Base-by-base conservation (phyloP, 2,329 filamentous ascomycete species). In the Alternaria atra region DNA sequence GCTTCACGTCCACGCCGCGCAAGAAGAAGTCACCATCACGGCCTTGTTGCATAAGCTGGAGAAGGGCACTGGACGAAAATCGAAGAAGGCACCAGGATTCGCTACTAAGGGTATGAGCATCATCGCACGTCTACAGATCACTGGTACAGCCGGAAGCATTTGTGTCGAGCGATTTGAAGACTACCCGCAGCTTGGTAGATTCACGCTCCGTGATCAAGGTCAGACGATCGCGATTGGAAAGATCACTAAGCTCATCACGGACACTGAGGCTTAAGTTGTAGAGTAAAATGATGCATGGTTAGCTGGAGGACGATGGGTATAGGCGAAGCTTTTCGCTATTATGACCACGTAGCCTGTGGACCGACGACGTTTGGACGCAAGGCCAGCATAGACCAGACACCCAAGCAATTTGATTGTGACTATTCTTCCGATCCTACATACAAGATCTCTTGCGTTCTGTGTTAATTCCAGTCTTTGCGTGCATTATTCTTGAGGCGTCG, bases 191-290 rank as follows among this genome's bases (percentile, higher is more conserved):
- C 66, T 80, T 54, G 78, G 79, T 37, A 60, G 61, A 25, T 77
- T 70, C 55, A 74, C 73, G 30, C 66, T 75, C 27, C 72, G 71
- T 77, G 55, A 73, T 57, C 76, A 98, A 90, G 95, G 95, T 73
- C 94, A 98, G 91, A 99, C 95, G 0, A 97, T 99, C 83, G 95
- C 95, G 58, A 99, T 99, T 83, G 95, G 95, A 76, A 99, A 99
- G 87, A 96, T 99, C 79, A 97, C 93, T 61, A 97, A 94, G 86
- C 87, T 99, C 63, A 88, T 91, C 65, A 78, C 76, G 2, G 76
- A 78, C 39, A 55, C 62, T 15, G 60, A 66, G 5, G 68, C 68
- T 61, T 70, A 66, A 62, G 15, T 23, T 43, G 8, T 8, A 3
- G 44, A 25, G 7, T 6, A 8, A 51, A 25, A 29, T 48, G 34